Evolutionary conservation across 2,329 filamentous ascomycete species (phyloP), one percentile per base, ranked within the genome.

Genomic region (Pestalotiopsis sp.): DNA sequence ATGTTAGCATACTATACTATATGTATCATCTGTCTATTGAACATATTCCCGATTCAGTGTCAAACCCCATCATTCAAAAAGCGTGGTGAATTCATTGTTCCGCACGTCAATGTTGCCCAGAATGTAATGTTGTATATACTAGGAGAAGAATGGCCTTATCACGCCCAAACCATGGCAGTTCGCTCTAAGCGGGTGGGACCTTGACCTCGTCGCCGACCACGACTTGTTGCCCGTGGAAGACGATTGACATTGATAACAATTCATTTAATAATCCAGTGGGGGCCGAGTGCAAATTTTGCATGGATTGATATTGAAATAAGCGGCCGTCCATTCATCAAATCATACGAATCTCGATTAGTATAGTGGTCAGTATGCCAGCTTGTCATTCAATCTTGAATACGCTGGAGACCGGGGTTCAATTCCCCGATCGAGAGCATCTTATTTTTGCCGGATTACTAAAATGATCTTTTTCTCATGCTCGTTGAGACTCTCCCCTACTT

Each of bases 361-460:
- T 61, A 61, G 59, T 61, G 59, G 59, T 61, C 59, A 61, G 59
- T 61, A 61, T 61, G 59, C 59, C 59, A 61, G 59, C 59, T 61
- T 61, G 59, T 61, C 59, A 61, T 39, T 61, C 23, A 27, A 39
- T 39, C 31, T 41, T 27, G 27, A 25, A 36, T 13, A 6, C 59
- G 59, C 59, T 61, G 59, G 59, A 61, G 59, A 61, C 59, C 59
- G 27, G 59, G 59, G 59, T 61, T 61, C 59, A 61, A 61, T 61
- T 61, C 59, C 59, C 59, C 27, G 59, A 61, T 39, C 59, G 59
- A 61, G 59, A 61, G 59, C 9, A 25, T 25, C 9, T 20, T 36
- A 7, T 36, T 39, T 36, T 39, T 61, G 12, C 31, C n/a, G n/a
- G 1, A 2, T n/a, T 17, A 7, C 7, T 17, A 52, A 3, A 9